These are phyloP conservation scores for Botryotinia globosa DNA, from an alignment of 2,329 filamentous ascomycete genomes.

Conservation along the genomic window DNA sequence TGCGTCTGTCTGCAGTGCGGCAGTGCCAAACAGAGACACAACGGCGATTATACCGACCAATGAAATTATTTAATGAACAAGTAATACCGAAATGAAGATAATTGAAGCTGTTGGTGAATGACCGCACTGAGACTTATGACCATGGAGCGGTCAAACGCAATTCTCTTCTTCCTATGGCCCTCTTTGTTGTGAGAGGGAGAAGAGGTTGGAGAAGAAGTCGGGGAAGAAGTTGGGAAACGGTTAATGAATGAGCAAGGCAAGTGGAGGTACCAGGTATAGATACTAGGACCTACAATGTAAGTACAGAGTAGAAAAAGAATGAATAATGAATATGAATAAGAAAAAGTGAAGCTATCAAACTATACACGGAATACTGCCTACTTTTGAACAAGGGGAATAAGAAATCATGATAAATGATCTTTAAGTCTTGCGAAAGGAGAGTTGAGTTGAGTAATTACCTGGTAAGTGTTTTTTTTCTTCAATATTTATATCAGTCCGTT, in stretches of 20 bases:
- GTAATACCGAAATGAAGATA: background rate
- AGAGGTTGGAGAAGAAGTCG: background rate
- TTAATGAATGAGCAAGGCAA: background rate
- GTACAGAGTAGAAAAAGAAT: background rate
- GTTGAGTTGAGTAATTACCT: background rate
- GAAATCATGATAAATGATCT: background rate
- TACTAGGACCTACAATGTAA: no score
- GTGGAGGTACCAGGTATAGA: background rate
- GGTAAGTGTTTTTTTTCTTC: background rate
- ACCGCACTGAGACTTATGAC: background rate
- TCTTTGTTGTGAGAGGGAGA: background rate
- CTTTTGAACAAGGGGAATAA: background rate
- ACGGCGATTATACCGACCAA: conserved; percentile 5
- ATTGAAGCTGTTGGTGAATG: background rate
- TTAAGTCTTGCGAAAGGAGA: conserved; percentile 10
- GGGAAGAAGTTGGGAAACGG: background rate
- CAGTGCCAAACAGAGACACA: conserved; percentile 12
- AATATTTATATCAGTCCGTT: background rate
- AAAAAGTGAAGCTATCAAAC: background rate
- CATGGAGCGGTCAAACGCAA: background rate
- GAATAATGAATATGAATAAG: background rate
- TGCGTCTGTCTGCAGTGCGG: conserved; percentile 25
- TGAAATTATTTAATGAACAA: conserved; percentile 4
- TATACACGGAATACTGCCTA: background rate
- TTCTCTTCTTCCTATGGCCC: background rate